Evolutionary conservation across 192 early-diverging fungal genomes (phyloP).

Genomic region (Radiomyces spectabilis): DNA sequence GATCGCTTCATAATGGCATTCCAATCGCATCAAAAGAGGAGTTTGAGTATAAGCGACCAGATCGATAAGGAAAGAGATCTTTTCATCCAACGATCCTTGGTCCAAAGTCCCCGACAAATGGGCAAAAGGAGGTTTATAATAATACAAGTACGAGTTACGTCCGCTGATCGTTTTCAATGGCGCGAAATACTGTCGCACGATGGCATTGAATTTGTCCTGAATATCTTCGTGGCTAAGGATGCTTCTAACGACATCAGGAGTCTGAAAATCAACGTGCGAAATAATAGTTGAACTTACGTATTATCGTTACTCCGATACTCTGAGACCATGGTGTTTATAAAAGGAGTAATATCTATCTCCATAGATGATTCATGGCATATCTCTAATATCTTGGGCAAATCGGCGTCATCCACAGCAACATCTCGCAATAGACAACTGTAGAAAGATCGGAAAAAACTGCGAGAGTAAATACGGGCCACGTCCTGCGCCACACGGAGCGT

Average conservation of each 20-base stretch:
- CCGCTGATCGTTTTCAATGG: slow-evolving; percentile 28
- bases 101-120: no score
- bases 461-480: slow-evolving; percentile 36
- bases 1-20: slow-evolving; percentile 47
- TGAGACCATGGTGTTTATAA: slow-evolving; percentile 28
- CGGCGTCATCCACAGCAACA: slow-evolving; percentile 27
- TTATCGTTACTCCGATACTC: slow-evolving; percentile 15
- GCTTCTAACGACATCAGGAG: not conserved
- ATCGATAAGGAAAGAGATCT: slow-evolving; percentile 20
- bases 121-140: slow-evolving; percentile 49
- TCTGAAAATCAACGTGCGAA: not conserved
- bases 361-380: slow-evolving; percentile 35
- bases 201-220: slow-evolving; percentile 34
- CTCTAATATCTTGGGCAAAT: slow-evolving; percentile 33
- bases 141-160: slow-evolving; percentile 43
- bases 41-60: slow-evolving; percentile 49
- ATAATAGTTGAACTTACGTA: not conserved
- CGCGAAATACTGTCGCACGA: slow-evolving; percentile 52
- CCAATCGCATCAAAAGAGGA: slow-evolving; percentile 59
- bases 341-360: slow-evolving; percentile 47
- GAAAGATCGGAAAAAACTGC: slow-evolving; percentile 42
- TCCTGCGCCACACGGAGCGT: slow-evolving; percentile 21
- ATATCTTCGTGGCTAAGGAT: slow-evolving; percentile 25
- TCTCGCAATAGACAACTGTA: slow-evolving; percentile 40
- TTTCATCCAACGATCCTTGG: not conserved